These are phyloP conservation scores for Rachicladosporium sp. DNA, from an alignment of 2,329 filamentous ascomycete genomes.

Conservation along the genomic window DNA sequence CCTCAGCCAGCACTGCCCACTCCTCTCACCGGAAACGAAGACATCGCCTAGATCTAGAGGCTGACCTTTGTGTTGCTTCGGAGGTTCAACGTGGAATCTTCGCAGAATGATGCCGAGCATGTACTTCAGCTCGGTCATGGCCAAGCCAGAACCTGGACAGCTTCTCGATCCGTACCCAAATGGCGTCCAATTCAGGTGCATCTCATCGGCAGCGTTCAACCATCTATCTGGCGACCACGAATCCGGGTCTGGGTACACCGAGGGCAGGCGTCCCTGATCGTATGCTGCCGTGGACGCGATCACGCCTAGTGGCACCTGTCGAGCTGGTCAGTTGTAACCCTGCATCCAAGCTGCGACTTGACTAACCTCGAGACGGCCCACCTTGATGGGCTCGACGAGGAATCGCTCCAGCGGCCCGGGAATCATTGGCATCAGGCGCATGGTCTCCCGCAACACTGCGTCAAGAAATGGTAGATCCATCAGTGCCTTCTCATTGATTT, in stretches of 20 bases:
- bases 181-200: slow-evolving; percentile 35
- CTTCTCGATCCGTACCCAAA: slow-evolving; percentile 34
- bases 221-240: slow-evolving; percentile 27
- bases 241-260: slow-evolving; percentile 28
- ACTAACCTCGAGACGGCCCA: slow-evolving; percentile 4
- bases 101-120: slow-evolving; percentile 7
- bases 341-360: neutral
- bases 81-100: neutral
- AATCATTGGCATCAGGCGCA: slow-evolving; percentile 11
- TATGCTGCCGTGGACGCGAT: slow-evolving; percentile 31
- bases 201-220: slow-evolving; percentile 18
- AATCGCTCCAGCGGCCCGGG: slow-evolving; percentile 10
- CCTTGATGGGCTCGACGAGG: slow-evolving; percentile 4
- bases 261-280: slow-evolving; percentile 27
- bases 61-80: slow-evolving; percentile 1
- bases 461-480: slow-evolving; percentile 7
- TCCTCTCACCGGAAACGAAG: slow-evolving; percentile 6
- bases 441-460: slow-evolving; percentile 9
- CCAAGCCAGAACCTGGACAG: slow-evolving; percentile 35
- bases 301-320: slow-evolving; percentile 27
- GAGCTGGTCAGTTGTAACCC: neutral
- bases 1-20: slow-evolving; percentile 8
- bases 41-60: slow-evolving; percentile 8
- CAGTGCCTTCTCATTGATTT: slow-evolving; percentile 4
- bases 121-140: slow-evolving; percentile 46